A percentile compares a stretch with the other conserved stretches of the same genome.
Conservation (phyloP, 2,329 filamentous ascomycete species). For the Beauveria varroae region DNA sequence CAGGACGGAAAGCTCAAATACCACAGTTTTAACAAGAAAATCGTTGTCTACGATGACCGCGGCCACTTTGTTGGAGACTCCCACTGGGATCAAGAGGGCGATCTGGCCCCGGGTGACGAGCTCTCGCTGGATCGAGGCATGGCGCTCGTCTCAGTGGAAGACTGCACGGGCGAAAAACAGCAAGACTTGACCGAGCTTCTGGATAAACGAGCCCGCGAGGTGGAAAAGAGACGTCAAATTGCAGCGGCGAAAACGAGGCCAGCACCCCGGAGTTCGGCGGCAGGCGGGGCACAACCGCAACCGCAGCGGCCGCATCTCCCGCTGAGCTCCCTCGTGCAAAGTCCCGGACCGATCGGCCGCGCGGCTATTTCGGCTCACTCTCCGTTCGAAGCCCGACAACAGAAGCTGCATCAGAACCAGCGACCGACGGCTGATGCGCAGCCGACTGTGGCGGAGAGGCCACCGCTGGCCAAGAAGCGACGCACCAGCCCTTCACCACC, state of each 20-base stretch:
- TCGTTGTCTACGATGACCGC: conserved; percentile 83
- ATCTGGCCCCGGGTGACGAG: conserved; percentile 76
- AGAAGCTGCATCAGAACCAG: conserved; percentile 4
- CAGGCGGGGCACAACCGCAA: conserved; percentile 15
- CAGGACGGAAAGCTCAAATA: conserved; percentile 84
- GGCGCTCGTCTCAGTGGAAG: conserved; percentile 72
- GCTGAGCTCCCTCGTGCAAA: conserved; percentile 31
- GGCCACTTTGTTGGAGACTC: conserved; percentile 78
- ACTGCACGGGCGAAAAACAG: conserved; percentile 62
- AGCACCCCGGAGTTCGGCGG: conserved; percentile 4
- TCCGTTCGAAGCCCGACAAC: conserved; percentile 26
- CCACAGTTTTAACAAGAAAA: conserved; percentile 82
- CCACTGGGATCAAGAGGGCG: conserved; percentile 64
- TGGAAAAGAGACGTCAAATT: conserved; percentile 39
- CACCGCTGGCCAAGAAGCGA: conserved; percentile 22
- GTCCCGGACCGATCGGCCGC: conserved; percentile 24
- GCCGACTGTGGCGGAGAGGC: conserved; percentile 5
- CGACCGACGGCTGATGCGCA: neutral
- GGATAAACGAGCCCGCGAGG: conserved; percentile 58
- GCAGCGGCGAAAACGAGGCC: conserved; percentile 30
- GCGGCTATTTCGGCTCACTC: conserved; percentile 26
- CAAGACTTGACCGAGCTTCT: conserved; percentile 73
- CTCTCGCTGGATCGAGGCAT: conserved; percentile 67
- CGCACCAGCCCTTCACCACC: conserved; percentile 23
- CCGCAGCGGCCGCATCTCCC: conserved; percentile 33